Evolutionary conservation across 176 grass and related monocot species (phyloP), one percentile per base, ranked within the genome.

Genomic region (Chrysopogon serrulatus): DNA sequence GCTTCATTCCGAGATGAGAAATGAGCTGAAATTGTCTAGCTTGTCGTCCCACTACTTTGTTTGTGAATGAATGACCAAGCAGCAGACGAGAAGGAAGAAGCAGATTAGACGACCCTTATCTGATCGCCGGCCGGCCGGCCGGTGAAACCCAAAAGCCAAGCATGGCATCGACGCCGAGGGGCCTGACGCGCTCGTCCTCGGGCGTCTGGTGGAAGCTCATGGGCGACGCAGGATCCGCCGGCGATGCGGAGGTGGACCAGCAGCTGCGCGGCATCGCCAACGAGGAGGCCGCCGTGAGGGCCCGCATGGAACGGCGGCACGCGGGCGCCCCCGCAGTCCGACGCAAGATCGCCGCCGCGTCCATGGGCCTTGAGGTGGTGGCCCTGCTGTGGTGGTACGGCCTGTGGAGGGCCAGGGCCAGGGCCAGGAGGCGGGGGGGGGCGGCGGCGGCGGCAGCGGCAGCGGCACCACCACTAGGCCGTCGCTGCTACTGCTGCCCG

Each of bases 161-260:
- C 23, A 65, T 45, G 77, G 17, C 77, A 41, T 61, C 41, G 59
- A 18, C 56, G 65, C 17, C 68, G 1, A 42, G 39, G 75, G 57
- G 82, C 3, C 57, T 89, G 16, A 19, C 67, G 7, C 87, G 82
- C 8, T 28, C 48, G 10, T 89, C 83, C 2, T 88, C 75, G 36
- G 87, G 87, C 45, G 87, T 88, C 3, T 88, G 87, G 87, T 88
- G 87, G 87, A 88, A 89, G 87, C 87, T 89, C 24, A 12, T 14
- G 24, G 57, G 23, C 23, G 54, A 26, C 19, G 54, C 21, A 57
- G 53, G 56, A 54, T 54, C 21, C 9, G n/a, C n/a, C n/a, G n/a
- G n/a, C n/a, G 78, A 51, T 1, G 71, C 68, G 26, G 80, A 83
- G 80, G 36, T 44, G 23, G 81, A 79, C 51, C 24, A 27, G 67